phyloP scores from a whole-genome alignment of 441 rosid species.

The Brassica hybrid region DNA sequence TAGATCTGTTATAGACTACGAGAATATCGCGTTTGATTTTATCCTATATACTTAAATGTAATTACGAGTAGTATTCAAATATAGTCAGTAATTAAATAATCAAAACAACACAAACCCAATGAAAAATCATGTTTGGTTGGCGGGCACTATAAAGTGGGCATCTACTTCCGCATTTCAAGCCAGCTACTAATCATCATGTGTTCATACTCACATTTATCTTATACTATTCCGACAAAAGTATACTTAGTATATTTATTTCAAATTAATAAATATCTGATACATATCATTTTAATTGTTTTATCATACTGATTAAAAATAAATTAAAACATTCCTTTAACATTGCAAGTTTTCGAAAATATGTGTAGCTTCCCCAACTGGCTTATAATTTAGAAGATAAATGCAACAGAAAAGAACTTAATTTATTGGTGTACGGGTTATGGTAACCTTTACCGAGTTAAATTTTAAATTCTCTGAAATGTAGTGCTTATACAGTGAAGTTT shows the following conservation, averaged over 20 bases:
- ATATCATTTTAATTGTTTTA: neutral
- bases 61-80: conserved; percentile 31
- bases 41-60: conserved; percentile 10
- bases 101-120: conserved; percentile 15
- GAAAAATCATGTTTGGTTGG: conserved; percentile 42
- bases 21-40: conserved; percentile 43
- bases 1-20: conserved; percentile 41
- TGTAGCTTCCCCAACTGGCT: neutral
- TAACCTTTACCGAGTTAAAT: neutral
- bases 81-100: conserved; percentile 38
- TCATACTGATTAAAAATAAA: neutral
- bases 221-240: neutral
- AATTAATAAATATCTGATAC: neutral
- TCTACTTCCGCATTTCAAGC: conserved; percentile 42
- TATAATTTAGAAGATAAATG: neutral
- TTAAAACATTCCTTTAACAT: neutral
- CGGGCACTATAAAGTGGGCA: conserved; percentile 44
- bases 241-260: neutral
- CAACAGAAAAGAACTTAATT: neutral
- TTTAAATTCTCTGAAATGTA: neutral
- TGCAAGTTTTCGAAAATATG: neutral
- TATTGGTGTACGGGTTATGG: neutral
- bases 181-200: conserved; percentile 41
- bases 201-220: conserved; percentile 23
- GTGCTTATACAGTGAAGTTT: neutral